Evolutionary conservation across 2,329 filamentous ascomycete genomes (phyloP), one percentile per base, ranked within the genome.

Genomic region (Tolypocladium capitatum): DNA sequence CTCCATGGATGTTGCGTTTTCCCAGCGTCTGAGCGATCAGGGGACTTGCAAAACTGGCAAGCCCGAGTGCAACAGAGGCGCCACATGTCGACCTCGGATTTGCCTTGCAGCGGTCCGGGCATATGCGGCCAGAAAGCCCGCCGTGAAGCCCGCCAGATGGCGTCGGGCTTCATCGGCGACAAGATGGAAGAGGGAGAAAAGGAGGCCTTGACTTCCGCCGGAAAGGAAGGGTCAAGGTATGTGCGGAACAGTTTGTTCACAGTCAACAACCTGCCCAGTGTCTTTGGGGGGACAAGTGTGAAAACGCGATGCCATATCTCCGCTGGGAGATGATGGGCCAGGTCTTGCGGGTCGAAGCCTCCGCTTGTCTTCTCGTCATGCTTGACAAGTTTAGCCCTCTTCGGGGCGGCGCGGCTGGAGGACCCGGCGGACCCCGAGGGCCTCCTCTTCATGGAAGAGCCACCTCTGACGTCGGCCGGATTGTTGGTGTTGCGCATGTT

Each of bases 31-130:
- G 40, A 16, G 27, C 46, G 28, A 52, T 59, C 62, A 45, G 53
- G 56, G 51, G 70, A 76, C 47, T 66, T 68, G 64, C 87, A 92
- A 54, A 81, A 78, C 58, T 90, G 81, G 62, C 87, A 94, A 47
- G 60, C 65, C 30, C 60, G 68, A 43, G 77, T 75, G 62, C 78
- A 81, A 33, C 80, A 71, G 45, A 92, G 68, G 57, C 76, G 77
- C 77, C 86, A 88, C 84, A 90, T 90, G 38, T 83, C 76, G 53
- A 86, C 68, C 63, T 92, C 86, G 38, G 77, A 76, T 59, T 75
- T 76, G 49, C 72, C 74, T 46, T 69, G 67, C 45, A 91, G 70
- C 28, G 86, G 86, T 48, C 73, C 72, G 43, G 86, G 86, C 69
- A 89, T 78, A 54, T 75, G 74, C 27, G 78, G 78, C 67, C 78